Evolutionary conservation across 1,139 yeast genomes (phyloP).

Genomic region (Magnusiomyces fungicola): DNA sequence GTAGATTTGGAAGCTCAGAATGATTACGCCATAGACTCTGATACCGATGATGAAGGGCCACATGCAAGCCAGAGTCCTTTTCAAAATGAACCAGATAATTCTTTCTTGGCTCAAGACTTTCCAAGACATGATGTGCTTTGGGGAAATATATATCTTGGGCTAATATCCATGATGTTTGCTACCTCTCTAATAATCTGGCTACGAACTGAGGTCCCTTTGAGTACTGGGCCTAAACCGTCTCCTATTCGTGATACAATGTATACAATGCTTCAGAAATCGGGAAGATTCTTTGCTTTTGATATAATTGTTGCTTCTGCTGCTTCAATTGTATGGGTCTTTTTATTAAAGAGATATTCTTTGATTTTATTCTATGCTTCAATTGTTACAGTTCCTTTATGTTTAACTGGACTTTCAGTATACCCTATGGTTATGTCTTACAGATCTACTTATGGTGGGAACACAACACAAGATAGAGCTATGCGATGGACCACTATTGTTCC

Average conservation of each 20-base stretch:
- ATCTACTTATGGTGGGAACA: conserved; percentile 30
- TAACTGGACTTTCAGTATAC: background rate
- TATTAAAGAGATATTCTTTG: conserved; percentile 27
- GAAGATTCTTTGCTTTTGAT: conserved; percentile 26
- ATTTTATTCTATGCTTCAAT: conserved; percentile 32
- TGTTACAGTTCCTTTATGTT: conserved; percentile 22
- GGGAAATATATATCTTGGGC: conserved; percentile 28
- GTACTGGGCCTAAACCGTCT: conserved; percentile 10
- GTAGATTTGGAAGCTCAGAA: conserved; percentile 5
- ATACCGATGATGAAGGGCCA: background rate
- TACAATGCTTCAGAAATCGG: conserved; percentile 27
- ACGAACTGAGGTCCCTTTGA: conserved; percentile 25
- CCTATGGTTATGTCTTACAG: conserved; percentile 33
- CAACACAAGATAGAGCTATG: conserved; percentile 34
- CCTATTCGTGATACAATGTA: conserved; percentile 33
- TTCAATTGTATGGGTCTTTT: conserved; percentile 32
- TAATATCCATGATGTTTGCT: conserved; percentile 30
- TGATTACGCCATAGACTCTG: background rate
- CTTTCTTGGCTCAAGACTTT: conserved; percentile 15
- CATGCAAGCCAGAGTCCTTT: conserved; percentile 15
- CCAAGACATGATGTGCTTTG: conserved; percentile 27
- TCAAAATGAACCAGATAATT: conserved; percentile 17
- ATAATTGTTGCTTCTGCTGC: conserved; percentile 27
- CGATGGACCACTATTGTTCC: conserved; percentile 33
- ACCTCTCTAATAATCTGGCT: conserved; percentile 33